Percentiles rank a stretch among this genome's conserved stretches.
Evolutionary conservation across 768 basidiomycete genomes (phyloP).

Genomic region (Goffeauzyma gilvescens): DNA sequence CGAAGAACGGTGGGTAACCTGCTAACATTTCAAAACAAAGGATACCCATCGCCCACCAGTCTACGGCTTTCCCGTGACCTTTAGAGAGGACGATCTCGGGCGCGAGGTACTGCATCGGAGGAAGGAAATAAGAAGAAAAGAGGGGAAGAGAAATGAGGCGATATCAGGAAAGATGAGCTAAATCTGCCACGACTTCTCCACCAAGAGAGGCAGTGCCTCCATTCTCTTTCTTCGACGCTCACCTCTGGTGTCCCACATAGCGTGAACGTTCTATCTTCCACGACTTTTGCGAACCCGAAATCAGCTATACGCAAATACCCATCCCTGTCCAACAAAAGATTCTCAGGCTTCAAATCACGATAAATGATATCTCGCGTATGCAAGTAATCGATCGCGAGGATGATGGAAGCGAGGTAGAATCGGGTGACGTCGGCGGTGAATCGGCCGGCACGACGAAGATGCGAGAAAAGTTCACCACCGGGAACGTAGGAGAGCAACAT

Average conservation of each 20-base stretch:
- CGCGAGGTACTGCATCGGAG: conserved; percentile 48
- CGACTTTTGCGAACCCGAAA: conserved; percentile 94
- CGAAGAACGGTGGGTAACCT: conserved; percentile 95
- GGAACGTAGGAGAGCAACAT: conserved; percentile 94
- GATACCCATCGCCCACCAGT: conserved; percentile 98
- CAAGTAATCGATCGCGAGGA: conserved; percentile 81
- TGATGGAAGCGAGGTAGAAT: conserved; percentile 90
- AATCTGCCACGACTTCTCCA: too few species aligned
- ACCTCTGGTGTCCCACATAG: conserved; percentile 44
- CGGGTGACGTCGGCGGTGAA: conserved; percentile 95
- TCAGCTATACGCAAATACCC: conserved; percentile 92
- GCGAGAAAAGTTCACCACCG: conserved; percentile 89
- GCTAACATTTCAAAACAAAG: conserved; percentile 97
- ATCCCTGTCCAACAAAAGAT: conserved; percentile 78
- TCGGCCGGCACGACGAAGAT: conserved; percentile 70
- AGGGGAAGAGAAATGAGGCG: too few species aligned
- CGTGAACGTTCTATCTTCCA: conserved; percentile 95
- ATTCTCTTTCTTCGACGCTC: too few species aligned
- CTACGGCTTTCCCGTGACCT: conserved; percentile 92
- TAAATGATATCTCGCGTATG: conserved; percentile 96
- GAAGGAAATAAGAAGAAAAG: too few species aligned
- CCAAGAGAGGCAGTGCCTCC: too few species aligned
- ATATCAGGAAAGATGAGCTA: too few species aligned
- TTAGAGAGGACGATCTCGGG: conserved; percentile 96
- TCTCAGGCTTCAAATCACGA: conserved; percentile 95